Evolutionary conservation across 345 rosid genomes (phyloP).

Genomic region (Heritiera fomes): DNA sequence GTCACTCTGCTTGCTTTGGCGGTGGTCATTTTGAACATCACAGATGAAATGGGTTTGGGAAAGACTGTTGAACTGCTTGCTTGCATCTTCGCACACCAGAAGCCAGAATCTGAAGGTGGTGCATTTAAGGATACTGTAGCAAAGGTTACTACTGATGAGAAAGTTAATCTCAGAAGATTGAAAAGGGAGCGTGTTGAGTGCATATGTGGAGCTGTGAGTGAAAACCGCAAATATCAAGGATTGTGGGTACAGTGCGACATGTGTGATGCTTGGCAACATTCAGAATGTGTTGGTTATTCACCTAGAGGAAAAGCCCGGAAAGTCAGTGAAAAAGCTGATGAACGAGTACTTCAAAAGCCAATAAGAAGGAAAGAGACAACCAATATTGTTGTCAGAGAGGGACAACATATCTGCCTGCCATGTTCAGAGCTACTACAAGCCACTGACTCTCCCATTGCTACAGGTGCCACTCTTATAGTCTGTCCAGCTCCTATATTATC

Average conservation of each 20-base stretch:
- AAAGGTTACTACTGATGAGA: conserved; percentile 37
- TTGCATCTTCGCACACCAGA: conserved; percentile 73
- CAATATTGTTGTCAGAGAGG: conserved; percentile 62
- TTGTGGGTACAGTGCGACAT: conserved; percentile 95
- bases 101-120: conserved; percentile 47
- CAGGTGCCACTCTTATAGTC: conserved; percentile 92
- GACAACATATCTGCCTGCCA: conserved; percentile 69
- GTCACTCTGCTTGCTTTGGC: conserved; percentile 18
- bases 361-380: conserved; percentile 51
- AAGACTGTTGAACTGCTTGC: conserved; percentile 97
- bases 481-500: conserved; percentile 94
- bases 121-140: conserved; percentile 24
- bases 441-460: conserved; percentile 70
- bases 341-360: conserved; percentile 33
- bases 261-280: conserved; percentile 99
- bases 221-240: conserved; percentile 73
- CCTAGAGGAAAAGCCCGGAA: conserved; percentile 58
- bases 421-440: conserved; percentile 79
- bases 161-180: conserved; percentile 53
- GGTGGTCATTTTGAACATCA: conserved; percentile 33
- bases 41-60: conserved; percentile 99
- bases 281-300: conserved; percentile 94
- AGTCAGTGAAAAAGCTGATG: conserved; percentile 15
- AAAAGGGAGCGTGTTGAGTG: conserved; percentile 94
- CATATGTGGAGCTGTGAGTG: conserved; percentile 92